phyloP scores from a whole-genome alignment of 2,329 filamentous ascomycete genomes.

The Fusarium clavum region DNA sequence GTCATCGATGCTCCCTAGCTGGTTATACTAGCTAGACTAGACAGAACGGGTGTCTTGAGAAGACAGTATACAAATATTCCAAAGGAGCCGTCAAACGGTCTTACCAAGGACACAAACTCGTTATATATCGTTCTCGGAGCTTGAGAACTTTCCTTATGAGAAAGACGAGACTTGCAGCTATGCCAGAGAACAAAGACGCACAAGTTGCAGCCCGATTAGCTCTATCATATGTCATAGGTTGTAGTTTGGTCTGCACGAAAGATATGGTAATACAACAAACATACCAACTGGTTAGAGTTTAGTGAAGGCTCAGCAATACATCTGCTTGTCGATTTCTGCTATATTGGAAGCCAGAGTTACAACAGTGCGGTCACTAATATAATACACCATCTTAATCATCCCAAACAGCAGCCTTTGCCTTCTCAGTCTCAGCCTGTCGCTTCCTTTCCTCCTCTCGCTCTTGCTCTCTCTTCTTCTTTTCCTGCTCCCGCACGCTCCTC shows the following conservation, averaged over 20 bases:
- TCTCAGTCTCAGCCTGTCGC: constrained; percentile 74
- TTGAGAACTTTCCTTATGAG: no score
- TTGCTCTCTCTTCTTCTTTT: constrained; percentile 79
- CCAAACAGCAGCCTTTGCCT: constrained; percentile 88
- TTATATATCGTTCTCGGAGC: no score
- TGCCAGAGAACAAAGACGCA: no score
- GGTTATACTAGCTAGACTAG: no score
- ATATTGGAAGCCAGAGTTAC: background rate
- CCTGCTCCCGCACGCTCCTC: constrained; percentile 82
- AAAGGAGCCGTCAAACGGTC: background rate
- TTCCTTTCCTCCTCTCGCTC: constrained; percentile 74
- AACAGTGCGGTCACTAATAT: background rate
- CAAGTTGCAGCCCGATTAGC: no score
- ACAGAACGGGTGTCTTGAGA: background rate
- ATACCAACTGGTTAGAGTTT: background rate
- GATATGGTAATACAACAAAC: background rate
- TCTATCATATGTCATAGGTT: no score
- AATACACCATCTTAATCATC: constrained; percentile 65
- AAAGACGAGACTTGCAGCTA: no score
- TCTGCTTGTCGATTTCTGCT: background rate
- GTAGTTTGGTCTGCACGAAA: no score
- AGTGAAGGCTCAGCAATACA: background rate
- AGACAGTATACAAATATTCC: background rate
- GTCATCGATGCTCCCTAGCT: background rate
- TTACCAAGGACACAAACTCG: background rate